These are phyloP conservation scores for Nemania abortiva DNA, from an alignment of 2,329 filamentous ascomycete genomes.

Conservation along the genomic window DNA sequence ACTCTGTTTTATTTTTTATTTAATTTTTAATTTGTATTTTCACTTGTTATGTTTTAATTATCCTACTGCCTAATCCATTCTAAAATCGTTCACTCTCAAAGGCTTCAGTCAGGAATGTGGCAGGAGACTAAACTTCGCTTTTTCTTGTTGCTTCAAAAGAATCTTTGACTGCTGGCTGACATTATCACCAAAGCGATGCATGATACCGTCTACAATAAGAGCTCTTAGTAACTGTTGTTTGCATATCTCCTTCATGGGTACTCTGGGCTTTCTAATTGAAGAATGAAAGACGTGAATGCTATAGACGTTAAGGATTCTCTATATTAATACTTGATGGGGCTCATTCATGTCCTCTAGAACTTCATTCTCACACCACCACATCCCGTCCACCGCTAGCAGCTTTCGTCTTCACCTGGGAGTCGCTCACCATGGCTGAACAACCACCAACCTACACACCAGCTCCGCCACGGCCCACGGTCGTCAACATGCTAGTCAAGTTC, in stretches of 20 bases:
- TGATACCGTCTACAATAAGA: background rate
- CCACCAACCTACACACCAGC: background rate
- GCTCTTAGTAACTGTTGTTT: background rate
- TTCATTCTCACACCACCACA: background rate
- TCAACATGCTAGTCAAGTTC: slow-evolving; percentile 1
- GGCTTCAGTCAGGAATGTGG: background rate
- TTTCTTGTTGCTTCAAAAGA: background rate
- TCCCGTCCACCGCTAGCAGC: background rate
- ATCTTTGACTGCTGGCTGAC: background rate
- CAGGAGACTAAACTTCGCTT: background rate
- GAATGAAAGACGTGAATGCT: background rate
- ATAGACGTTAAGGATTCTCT: background rate
- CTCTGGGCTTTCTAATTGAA: background rate
- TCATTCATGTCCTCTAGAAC: background rate
- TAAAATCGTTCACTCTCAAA: no score
- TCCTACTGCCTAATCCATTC: no score
- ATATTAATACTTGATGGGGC: background rate
- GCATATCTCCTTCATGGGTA: background rate
- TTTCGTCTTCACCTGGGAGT: background rate
- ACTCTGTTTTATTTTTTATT: background rate
- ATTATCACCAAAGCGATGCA: background rate
- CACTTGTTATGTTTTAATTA: background rate
- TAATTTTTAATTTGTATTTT: background rate
- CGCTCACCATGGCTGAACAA: background rate
- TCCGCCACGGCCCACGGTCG: background rate